Evolutionary conservation across 352 stramenopile species (phyloP), one percentile per base, ranked within the genome.

Genomic region (Thraustochytrium sp.): DNA sequence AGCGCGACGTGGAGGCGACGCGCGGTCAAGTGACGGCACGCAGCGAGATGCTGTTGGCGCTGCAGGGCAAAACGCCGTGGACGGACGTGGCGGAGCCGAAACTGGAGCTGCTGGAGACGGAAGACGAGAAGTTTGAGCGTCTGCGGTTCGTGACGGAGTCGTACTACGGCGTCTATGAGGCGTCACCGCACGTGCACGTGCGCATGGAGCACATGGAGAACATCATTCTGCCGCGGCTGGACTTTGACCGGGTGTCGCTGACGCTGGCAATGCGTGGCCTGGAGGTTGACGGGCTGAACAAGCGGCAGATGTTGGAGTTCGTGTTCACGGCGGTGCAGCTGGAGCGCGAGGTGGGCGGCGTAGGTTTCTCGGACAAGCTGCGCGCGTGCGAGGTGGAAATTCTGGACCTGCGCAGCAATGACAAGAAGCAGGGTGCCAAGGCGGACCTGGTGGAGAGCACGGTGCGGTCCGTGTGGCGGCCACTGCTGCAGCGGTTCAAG

Each of bases 151-250:
- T 82, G 68, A 92, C 86, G 76, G 89, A 80, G 18, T 23, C 44
- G 82, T 98, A 97, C 86, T 98, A 92, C 73, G 89, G 93, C 34
- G 84, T 90, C 31, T 97, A 92, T 92, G 91, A 95, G 55, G 88
- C 87, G 21, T 93, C 93, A 11, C 93, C 93, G 29, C 96, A 91
- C 61, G 90, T 92, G 40, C 86, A 89, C 8, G 92, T 91, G 2
- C 85, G 91, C 2, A 37, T 93, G 13, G 65, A 92, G 38, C 96
- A 94, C 76, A 93, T 96, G 86, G 88, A 94, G 42, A 92, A 96
- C 82, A 89, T 95, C 29, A 78, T 96, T 8, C 31, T 96, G 38
- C 88, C 93, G 0, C 88, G 90, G 38, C 65, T 97, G 46, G 84
- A 89, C 26, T 94, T 91, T 82, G 89, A 95, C 26, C 77, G 87